phyloP scores from a whole-genome alignment of 805 yeast species.

The Zygotorulaspora chibaensis region DNA sequence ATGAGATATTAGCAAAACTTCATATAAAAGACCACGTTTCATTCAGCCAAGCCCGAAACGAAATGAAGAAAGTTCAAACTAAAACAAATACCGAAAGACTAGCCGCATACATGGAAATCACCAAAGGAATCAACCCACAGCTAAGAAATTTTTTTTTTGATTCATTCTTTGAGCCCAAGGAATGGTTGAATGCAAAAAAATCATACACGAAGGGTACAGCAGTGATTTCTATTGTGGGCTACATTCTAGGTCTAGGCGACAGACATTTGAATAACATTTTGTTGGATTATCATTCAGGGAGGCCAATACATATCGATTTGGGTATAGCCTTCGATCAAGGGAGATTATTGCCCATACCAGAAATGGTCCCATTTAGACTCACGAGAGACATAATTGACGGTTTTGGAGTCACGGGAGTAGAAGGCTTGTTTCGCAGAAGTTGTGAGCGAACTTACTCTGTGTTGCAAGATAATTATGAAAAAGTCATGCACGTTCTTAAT shows the following conservation, averaged over 20 bases:
- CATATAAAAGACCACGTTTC: slow-evolving; percentile 53
- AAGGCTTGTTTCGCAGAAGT: slow-evolving; percentile 68
- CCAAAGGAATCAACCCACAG: slow-evolving; percentile 55
- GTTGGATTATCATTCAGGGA: slow-evolving; percentile 77
- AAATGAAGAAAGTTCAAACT: slow-evolving; percentile 57
- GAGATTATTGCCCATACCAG: slow-evolving; percentile 76
- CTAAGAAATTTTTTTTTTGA: slow-evolving; percentile 67
- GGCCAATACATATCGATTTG: slow-evolving; percentile 90
- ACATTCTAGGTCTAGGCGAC: slow-evolving; percentile 89
- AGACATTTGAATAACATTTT: slow-evolving; percentile 88
- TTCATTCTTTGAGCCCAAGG: slow-evolving; percentile 58
- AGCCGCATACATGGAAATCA: slow-evolving; percentile 45
- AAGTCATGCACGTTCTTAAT: slow-evolving; percentile 75
- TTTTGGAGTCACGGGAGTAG: slow-evolving; percentile 79
- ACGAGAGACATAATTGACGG: slow-evolving; percentile 92
- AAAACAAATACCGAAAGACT: slow-evolving; percentile 43
- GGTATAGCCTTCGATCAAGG: slow-evolving; percentile 98
- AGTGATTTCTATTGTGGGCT: slow-evolving; percentile 79
- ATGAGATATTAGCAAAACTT: slow-evolving; percentile 60
- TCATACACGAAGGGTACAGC: slow-evolving; percentile 77
- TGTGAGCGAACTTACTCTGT: slow-evolving; percentile 72
- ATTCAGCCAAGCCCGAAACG: slow-evolving; percentile 54
- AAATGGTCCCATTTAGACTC: slow-evolving; percentile 86
- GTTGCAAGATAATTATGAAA: slow-evolving; percentile 58
- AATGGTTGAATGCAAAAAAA: slow-evolving; percentile 67